These are phyloP conservation scores for Silene vulgaris DNA, from an alignment of 179 eudicot genomes.

Conservation along the genomic window DNA sequence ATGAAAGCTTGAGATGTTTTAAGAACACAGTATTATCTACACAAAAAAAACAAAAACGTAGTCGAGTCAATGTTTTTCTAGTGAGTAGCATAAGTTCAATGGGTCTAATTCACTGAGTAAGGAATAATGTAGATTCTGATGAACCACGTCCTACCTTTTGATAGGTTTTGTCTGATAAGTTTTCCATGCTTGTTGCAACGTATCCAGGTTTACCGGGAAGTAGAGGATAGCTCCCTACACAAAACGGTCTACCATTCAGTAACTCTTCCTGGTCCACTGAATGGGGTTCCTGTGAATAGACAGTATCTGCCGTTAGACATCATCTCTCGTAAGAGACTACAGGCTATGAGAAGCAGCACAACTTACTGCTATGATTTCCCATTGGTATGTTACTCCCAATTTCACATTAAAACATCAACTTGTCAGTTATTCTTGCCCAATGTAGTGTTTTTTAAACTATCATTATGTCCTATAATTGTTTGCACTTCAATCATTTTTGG, in stretches of 20 bases:
- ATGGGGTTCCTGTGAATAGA: slow-evolving; percentile 65
- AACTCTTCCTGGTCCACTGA: slow-evolving; percentile 49
- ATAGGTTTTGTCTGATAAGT: slow-evolving; percentile 10
- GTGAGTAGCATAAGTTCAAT: neutral
- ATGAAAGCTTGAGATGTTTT: neutral
- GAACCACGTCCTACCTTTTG: neutral
- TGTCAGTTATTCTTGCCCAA: neutral
- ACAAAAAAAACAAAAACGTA: neutral
- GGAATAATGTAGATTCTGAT: neutral
- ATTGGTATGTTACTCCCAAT: slow-evolving; percentile 45
- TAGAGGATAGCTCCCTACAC: slow-evolving; percentile 55
- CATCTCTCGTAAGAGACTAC: slow-evolving; percentile 75
- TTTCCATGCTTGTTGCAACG: slow-evolving; percentile 2
- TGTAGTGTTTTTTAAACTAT: neutral
- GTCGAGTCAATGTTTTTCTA: neutral
- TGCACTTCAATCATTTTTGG: neutral
- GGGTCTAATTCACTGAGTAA: neutral
- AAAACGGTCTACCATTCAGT: slow-evolving; percentile 60
- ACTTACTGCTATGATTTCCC: slow-evolving; percentile 99
- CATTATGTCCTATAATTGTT: too few relatives aligned
- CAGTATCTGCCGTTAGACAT: slow-evolving; percentile 64
- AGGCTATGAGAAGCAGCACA: slow-evolving; percentile 87
- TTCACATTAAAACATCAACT: neutral
- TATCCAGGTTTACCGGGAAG: slow-evolving; percentile 71
- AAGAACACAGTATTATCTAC: neutral